These are phyloP conservation scores for Circinella minor DNA, from an alignment of 371 early-diverging fungal species.

Conservation along the genomic window DNA sequence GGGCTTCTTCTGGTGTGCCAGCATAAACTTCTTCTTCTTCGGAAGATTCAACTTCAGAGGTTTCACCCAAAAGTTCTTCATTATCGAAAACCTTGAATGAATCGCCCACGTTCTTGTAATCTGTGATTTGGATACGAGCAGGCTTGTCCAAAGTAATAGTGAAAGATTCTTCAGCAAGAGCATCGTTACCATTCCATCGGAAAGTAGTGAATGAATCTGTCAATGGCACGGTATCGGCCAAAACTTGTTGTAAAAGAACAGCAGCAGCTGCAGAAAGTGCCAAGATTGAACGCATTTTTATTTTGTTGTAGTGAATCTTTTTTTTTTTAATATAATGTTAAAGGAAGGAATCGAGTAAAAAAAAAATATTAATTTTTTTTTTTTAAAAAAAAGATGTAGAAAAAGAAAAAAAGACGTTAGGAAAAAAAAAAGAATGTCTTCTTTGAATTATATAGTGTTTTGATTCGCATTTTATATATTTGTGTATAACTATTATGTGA, in stretches of 20 bases:
- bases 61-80: conserved; percentile 37
- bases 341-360: background rate
- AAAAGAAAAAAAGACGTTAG: too few species aligned
- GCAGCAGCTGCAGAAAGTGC: conserved; percentile 24
- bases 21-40: conserved; percentile 40
- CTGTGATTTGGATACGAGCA: conserved; percentile 43
- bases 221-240: conserved; percentile 9
- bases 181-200: conserved; percentile 44
- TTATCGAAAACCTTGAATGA: conserved; percentile 50
- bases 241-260: conserved; percentile 13
- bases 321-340: background rate
- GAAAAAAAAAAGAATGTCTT: too few species aligned
- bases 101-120: conserved; percentile 55
- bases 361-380: too few species aligned
- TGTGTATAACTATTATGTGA: too few species aligned
- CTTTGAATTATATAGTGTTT: too few species aligned
- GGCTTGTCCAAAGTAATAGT: conserved; percentile 33
- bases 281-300: conserved; percentile 25
- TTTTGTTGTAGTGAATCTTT: background rate
- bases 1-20: conserved; percentile 50
- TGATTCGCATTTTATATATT: too few species aligned
- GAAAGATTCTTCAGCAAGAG: conserved; percentile 40
- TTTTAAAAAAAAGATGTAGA: too few species aligned
- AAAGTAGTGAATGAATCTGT: conserved; percentile 35
- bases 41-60: conserved; percentile 31